Evolutionary conservation across 345 rosid species (phyloP).

Genomic region (Syzygium grande): DNA sequence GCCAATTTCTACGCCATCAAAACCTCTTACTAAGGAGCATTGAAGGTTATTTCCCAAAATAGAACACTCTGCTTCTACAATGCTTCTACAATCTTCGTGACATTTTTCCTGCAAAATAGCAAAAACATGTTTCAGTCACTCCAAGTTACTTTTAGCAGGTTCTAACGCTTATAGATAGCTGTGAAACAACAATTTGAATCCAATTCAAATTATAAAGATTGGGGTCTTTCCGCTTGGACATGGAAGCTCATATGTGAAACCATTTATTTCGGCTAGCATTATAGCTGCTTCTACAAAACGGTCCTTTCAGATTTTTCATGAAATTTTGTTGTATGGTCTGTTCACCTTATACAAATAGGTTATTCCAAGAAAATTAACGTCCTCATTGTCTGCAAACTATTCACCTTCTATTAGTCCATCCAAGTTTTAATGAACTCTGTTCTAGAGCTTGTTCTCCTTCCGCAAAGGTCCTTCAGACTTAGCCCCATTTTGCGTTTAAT

Average conservation of each 20-base stretch:
- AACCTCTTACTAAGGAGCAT: not conserved
- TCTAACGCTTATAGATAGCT: not conserved
- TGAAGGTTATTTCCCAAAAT: not conserved
- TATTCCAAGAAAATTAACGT: not conserved
- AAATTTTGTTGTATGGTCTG: not conserved
- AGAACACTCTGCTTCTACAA: not conserved
- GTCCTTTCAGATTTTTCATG: not conserved
- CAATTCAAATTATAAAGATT: not conserved
- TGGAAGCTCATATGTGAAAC: not conserved
- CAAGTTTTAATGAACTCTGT: not conserved
- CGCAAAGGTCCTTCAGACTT: not conserved
- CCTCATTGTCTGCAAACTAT: not conserved
- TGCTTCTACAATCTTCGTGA: not conserved
- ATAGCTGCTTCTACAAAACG: not conserved
- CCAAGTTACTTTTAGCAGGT: not conserved
- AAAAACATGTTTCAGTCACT: not conserved
- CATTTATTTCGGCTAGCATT: not conserved
- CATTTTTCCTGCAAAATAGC: not conserved
- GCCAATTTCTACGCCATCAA: not conserved
- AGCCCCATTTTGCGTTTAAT: not conserved
- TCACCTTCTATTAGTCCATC: not conserved
- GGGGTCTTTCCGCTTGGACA: not conserved
- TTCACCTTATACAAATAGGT: too few relatives aligned
- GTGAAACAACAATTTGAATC: not conserved
- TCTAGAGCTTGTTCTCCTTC: not conserved